These are phyloP conservation scores for Pleurotus eryngii DNA, from an alignment of 768 basidiomycete genomes.

Conservation along the genomic window DNA sequence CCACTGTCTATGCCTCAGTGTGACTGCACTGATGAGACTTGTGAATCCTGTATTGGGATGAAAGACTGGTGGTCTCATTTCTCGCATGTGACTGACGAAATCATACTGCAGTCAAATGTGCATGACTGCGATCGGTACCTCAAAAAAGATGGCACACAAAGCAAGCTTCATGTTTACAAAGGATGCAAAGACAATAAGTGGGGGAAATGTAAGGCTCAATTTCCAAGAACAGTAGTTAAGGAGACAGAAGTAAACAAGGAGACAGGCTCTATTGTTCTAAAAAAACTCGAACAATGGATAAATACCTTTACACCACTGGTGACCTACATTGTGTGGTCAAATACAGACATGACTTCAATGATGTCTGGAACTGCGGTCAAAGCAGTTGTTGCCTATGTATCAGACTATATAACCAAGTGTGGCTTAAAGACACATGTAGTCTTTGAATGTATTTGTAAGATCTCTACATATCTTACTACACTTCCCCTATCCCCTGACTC, in stretches of 20 bases:
- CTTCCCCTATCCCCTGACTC: too few species aligned
- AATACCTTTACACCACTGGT: neutral
- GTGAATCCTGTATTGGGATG: conserved; percentile 1
- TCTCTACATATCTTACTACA: too few species aligned
- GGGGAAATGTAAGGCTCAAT: conserved; percentile 26
- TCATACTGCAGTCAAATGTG: conserved; percentile 11
- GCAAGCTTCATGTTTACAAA: conserved; percentile 8
- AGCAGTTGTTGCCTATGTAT: conserved; percentile 22
- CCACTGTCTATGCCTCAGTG: conserved; percentile 14
- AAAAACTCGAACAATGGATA: neutral
- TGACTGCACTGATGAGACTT: conserved; percentile 2
- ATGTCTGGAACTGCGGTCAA: conserved; percentile 24
- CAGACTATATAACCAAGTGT: conserved; percentile 27
- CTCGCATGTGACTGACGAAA: conserved; percentile 19
- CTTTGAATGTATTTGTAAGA: conserved; percentile 18
- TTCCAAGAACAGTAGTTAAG: conserved; percentile 22
- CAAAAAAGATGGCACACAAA: conserved; percentile 1
- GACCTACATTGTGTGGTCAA: neutral
- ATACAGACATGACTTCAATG: neutral
- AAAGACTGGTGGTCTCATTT: conserved; percentile 17
- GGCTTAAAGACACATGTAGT: conserved; percentile 20
- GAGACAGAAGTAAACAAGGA: conserved; percentile 24
- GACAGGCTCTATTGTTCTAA: conserved; percentile 17
- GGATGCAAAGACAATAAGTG: conserved; percentile 24
- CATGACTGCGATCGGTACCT: neutral